Conservation (phyloP, 768 basidiomycete species). For the Lactarius vividus region DNA sequence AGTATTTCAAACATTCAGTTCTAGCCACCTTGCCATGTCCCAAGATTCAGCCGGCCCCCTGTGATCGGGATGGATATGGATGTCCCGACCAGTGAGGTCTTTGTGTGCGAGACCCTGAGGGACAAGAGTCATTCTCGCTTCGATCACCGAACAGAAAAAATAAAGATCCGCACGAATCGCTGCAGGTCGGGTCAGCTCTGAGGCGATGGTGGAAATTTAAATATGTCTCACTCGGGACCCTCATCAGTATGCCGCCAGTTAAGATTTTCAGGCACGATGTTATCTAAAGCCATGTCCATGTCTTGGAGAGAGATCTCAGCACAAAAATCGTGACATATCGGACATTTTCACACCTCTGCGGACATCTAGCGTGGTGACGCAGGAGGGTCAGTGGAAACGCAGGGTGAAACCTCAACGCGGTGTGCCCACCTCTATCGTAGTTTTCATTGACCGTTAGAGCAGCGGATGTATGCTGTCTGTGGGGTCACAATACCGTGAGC, state of each 20-base stretch:
- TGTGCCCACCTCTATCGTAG: slow-evolving; percentile 61
- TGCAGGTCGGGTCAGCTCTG: slow-evolving; percentile 6
- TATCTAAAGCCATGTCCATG: slow-evolving; percentile 94
- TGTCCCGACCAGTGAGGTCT: slow-evolving; percentile 80
- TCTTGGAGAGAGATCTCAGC: slow-evolving; percentile 43
- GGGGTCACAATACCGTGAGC: not conserved
- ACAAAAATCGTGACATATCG: slow-evolving; percentile 32
- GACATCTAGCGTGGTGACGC: slow-evolving; percentile 36
- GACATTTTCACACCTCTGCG: slow-evolving; percentile 38
- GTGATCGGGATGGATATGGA: slow-evolving; percentile 85
- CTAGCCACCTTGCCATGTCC: slow-evolving; percentile 87
- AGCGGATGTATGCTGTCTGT: slow-evolving; percentile 72
- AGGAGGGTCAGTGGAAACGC: not conserved
- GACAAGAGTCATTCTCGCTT: slow-evolving; percentile 4
- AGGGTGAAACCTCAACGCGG: not conserved
- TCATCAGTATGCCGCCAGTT: slow-evolving; percentile 88
- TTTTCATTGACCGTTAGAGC: slow-evolving; percentile 89
- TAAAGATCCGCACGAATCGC: slow-evolving; percentile 19
- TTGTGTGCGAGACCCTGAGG: slow-evolving; percentile 82
- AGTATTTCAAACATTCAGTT: not conserved
- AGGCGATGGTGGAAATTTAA: not conserved
- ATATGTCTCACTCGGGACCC: slow-evolving; percentile 72
- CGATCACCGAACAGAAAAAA: not conserved
- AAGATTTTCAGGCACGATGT: slow-evolving; percentile 79
- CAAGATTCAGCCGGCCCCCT: slow-evolving; percentile 70